Evolutionary conservation across 352 stramenopile species (phyloP).

Genomic region (Elongisporangium undulatum): DNA sequence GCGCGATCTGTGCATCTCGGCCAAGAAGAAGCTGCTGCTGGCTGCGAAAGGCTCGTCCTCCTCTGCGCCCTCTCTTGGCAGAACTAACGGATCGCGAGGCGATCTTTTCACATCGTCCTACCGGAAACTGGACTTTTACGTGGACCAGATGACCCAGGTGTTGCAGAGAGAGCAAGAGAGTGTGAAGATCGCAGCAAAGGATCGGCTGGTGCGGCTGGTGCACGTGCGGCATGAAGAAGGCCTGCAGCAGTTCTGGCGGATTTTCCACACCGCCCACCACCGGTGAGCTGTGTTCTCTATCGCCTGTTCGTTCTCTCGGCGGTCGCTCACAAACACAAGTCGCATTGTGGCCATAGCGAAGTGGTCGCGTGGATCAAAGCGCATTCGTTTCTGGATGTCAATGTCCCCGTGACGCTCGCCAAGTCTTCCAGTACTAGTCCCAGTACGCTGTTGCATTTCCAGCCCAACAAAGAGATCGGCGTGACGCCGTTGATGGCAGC

Average conservation of each 20-base stretch:
- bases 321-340: too few species aligned
- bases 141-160: conserved; percentile 27
- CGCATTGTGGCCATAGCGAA: too few species aligned
- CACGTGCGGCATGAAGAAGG: conserved; percentile 30
- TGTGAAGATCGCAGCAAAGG: conserved; percentile 15
- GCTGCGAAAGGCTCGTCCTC: conserved; percentile 9
- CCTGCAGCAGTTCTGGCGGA: conserved; percentile 55
- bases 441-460: conserved; percentile 5
- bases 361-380: conserved; percentile 53
- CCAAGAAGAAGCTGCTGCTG: conserved; percentile 71
- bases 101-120: conserved; percentile 11
- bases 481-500: conserved; percentile 70
- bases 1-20: conserved; percentile 39
- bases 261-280: conserved; percentile 29
- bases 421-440: not conserved
- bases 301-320: too few species aligned
- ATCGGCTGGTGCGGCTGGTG: conserved; percentile 30
- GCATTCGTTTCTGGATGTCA: conserved; percentile 63
- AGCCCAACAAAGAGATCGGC: conserved; percentile 26
- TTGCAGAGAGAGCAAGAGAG: conserved; percentile 26
- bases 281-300: conserved; percentile 14
- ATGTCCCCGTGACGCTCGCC: conserved; percentile 34
- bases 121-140: conserved; percentile 48
- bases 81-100: not conserved
- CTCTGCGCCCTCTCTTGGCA: conserved; percentile 2